Percentiles rank a stretch among this genome's conserved stretches.
phyloP scores from a whole-genome alignment of 192 early-diverging fungal species.

The Coemansia sp. region DNA sequence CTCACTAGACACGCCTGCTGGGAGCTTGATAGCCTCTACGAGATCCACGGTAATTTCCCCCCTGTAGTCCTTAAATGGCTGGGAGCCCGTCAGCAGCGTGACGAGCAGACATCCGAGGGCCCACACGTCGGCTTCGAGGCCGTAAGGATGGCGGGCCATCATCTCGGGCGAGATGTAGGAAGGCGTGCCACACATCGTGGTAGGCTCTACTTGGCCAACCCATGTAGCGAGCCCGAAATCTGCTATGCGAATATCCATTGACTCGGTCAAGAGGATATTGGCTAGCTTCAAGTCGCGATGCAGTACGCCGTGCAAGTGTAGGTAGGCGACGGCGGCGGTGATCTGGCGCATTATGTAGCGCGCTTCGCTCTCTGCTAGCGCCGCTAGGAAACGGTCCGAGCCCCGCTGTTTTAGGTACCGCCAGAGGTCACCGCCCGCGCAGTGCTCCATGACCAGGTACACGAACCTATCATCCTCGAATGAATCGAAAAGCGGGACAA shows the following conservation, averaged over 20 bases:
- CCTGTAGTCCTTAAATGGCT: slow-evolving; percentile 65
- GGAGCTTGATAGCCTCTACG: slow-evolving; percentile 58
- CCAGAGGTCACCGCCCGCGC: slow-evolving; percentile 54
- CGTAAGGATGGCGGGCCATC: slow-evolving; percentile 70
- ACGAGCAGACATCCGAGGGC: slow-evolving; percentile 77
- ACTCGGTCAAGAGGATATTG: slow-evolving; percentile 66
- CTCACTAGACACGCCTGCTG: slow-evolving; percentile 56
- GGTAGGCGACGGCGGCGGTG: slow-evolving; percentile 61
- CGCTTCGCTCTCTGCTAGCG: slow-evolving; percentile 63
- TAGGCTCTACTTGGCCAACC: slow-evolving; percentile 62
- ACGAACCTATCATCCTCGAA: slow-evolving; percentile 72
- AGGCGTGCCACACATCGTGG: slow-evolving; percentile 79
- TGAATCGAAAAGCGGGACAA: slow-evolving; percentile 65
- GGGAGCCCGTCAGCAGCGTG: slow-evolving; percentile 70
- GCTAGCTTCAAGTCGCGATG: slow-evolving; percentile 80
- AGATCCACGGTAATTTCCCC: slow-evolving; percentile 42
- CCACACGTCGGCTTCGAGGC: slow-evolving; percentile 75
- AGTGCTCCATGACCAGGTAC: slow-evolving; percentile 77
- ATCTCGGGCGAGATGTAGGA: slow-evolving; percentile 84
- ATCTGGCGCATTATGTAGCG: slow-evolving; percentile 61
- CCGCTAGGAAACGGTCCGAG: slow-evolving; percentile 10
- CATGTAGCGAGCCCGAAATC: slow-evolving; percentile 76
- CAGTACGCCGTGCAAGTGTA: slow-evolving; percentile 68
- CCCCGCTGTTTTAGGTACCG: slow-evolving; percentile 36
- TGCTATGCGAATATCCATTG: slow-evolving; percentile 65